Conservation (phyloP, 345 rosid genomes). For the Dimocarpus longan region DNA sequence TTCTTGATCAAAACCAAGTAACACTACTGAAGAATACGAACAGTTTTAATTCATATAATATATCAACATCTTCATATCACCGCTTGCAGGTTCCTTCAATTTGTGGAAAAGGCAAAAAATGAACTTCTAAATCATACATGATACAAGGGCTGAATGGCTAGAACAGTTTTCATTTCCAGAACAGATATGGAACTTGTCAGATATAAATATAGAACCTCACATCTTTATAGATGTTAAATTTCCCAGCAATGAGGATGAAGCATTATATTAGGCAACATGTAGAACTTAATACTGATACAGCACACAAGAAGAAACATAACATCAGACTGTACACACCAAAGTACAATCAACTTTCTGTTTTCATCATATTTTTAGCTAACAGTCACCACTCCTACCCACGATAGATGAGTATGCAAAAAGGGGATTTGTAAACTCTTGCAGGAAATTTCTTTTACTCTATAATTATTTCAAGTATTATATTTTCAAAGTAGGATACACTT, state of each 20-base stretch:
- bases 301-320: not conserved
- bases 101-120: not conserved
- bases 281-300: not conserved
- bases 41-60: not conserved
- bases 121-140: not conserved
- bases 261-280: not conserved
- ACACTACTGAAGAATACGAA: not conserved
- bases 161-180: not conserved
- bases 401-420: not conserved
- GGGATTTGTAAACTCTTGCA: not conserved
- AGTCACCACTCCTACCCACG: not conserved
- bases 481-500: not conserved
- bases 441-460: not conserved
- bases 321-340: not conserved
- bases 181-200: not conserved
- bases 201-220: not conserved
- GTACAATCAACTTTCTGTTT: not conserved
- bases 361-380: not conserved
- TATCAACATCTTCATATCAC: constrained; percentile 1
- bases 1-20: not conserved
- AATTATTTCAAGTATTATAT: not conserved
- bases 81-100: not conserved
- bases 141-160: not conserved
- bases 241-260: not conserved
- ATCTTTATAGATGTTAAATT: not conserved